Percentiles rank a stretch among this genome's conserved stretches.
Evolutionary conservation across 2,329 filamentous ascomycete species (phyloP).

Genomic region (Geosmithia putterillii): DNA sequence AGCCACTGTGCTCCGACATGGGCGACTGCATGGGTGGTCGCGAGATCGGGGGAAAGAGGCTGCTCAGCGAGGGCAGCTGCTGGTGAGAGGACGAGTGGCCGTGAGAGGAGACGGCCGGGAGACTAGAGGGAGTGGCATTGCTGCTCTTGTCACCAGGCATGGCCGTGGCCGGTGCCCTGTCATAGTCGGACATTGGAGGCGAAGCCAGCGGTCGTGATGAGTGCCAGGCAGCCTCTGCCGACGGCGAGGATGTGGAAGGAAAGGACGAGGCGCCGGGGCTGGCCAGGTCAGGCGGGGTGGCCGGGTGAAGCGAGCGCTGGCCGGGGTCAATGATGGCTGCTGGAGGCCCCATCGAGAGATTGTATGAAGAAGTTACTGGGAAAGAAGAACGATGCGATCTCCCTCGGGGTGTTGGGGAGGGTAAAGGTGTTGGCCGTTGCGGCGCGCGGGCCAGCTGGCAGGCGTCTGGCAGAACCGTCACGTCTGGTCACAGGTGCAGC

Average conservation of each 20-base stretch:
- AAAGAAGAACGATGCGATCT: too few species aligned
- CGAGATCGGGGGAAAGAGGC: constrained; percentile 36
- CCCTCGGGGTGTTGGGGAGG: too few species aligned
- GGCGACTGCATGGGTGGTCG: constrained; percentile 30
- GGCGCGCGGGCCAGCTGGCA: too few species aligned
- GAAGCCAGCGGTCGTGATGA: constrained; percentile 25
- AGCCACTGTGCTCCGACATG: constrained; percentile 29
- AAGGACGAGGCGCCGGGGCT: constrained; percentile 37
- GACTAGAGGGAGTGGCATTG: constrained; percentile 19
- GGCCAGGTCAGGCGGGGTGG: constrained; percentile 41
- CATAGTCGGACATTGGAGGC: constrained; percentile 48
- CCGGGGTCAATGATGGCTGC: constrained; percentile 32
- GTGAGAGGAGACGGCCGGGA: constrained; percentile 16
- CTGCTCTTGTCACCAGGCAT: constrained; percentile 15
- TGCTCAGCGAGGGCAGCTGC: constrained; percentile 44
- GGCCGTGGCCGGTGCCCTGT: constrained; percentile 16
- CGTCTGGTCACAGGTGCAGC: too few species aligned
- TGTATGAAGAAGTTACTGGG: too few species aligned
- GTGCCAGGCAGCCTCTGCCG: constrained; percentile 3
- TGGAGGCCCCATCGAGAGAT: constrained; percentile 41
- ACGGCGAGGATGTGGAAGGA: constrained; percentile 23
- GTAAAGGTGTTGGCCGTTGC: too few species aligned
- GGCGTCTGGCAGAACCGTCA: too few species aligned
- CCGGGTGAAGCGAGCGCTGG: constrained; percentile 35
- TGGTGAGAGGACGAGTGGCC: constrained; percentile 21